These are phyloP conservation scores for Diaporthe vaccinii DNA, from an alignment of 2,329 filamentous ascomycete genomes.

Conservation along the genomic window DNA sequence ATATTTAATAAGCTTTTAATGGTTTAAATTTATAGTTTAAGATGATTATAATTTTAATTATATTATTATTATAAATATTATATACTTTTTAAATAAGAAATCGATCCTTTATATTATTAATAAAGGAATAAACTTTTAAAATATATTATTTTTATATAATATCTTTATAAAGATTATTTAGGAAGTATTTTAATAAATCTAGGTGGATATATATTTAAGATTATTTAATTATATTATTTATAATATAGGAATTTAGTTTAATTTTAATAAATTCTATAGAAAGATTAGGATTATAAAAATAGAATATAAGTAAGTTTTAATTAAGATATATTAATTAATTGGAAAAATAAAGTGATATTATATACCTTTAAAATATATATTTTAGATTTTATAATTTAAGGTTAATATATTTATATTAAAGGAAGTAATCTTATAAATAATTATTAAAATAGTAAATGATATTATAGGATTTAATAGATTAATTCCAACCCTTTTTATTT, in stretches of 20 bases:
- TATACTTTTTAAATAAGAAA: background rate
- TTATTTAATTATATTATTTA: background rate
- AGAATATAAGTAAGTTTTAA: background rate
- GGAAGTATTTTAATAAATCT: background rate
- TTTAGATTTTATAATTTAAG: background rate
- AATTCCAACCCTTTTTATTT: background rate
- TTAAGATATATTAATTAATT: slow-evolving; percentile 4
- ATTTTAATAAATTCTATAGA: background rate
- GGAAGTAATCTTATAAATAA: background rate
- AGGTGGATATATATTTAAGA: background rate
- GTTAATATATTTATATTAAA: background rate
- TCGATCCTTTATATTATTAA: background rate
- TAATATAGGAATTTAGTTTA: background rate
- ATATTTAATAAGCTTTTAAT: too few species aligned
- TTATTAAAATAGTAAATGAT: background rate
- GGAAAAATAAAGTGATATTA: background rate
- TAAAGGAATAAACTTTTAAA: background rate
- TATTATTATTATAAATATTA: background rate
- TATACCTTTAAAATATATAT: background rate
- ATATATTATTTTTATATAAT: background rate
- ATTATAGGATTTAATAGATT: background rate
- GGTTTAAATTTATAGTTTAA: background rate
- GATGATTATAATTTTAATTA: background rate
- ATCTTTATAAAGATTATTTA: background rate
- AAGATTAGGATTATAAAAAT: background rate